phyloP scores from a whole-genome alignment of 768 basidiomycete species.

The Cystofilobasidium bisporidii region DNA sequence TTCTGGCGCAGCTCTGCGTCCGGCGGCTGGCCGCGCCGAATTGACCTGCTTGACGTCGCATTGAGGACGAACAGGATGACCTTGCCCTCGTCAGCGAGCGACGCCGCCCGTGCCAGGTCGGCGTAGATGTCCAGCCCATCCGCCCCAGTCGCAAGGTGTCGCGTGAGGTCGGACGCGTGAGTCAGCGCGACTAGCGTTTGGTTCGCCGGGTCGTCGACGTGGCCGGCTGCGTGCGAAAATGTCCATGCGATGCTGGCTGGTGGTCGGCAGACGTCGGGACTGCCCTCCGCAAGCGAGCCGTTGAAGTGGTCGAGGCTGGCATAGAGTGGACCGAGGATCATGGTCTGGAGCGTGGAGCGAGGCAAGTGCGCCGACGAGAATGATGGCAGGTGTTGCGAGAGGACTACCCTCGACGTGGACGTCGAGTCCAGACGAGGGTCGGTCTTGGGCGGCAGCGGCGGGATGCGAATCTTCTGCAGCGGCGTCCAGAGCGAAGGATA shows the following conservation, averaged over 20 bases:
- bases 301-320: background rate
- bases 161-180: background rate
- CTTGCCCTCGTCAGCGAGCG: background rate
- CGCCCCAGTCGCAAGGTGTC: background rate
- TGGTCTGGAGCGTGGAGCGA: background rate
- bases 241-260: background rate
- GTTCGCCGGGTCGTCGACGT: background rate
- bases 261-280: background rate
- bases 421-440: background rate
- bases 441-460: background rate
- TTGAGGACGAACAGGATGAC: background rate
- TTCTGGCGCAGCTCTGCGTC: background rate
- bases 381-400: background rate
- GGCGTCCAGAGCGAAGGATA: no score
- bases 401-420: background rate
- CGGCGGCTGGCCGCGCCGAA: background rate
- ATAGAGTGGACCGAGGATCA: background rate
- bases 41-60: no score
- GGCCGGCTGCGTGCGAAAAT: background rate
- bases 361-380: background rate
- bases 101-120: background rate
- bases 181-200: background rate
- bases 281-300: background rate
- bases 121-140: background rate
- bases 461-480: background rate